Conservation (phyloP, 805 yeast genomes). For the Diddensiella transvaalensis region DNA sequence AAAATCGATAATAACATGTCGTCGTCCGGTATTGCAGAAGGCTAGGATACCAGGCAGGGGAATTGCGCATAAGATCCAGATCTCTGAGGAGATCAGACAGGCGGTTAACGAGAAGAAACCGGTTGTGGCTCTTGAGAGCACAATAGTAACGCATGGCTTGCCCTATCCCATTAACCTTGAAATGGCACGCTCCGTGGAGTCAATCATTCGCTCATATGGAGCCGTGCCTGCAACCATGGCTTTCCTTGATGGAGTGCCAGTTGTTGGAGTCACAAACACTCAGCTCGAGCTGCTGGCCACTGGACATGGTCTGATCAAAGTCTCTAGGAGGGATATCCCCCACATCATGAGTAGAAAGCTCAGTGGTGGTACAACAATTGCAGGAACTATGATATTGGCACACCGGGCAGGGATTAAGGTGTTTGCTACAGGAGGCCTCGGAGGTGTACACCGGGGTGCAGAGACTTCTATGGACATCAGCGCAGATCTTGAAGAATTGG, state of each 20-base stretch:
- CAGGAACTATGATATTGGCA: constrained; percentile 83
- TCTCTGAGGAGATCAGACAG: constrained; percentile 50
- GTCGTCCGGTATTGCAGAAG: too few species aligned
- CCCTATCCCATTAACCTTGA: constrained; percentile 73
- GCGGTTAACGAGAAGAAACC: constrained; percentile 60
- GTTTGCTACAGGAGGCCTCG: constrained; percentile 91
- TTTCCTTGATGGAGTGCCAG: constrained; percentile 65
- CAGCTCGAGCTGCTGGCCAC: constrained; percentile 53
- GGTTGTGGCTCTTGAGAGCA: constrained; percentile 78
- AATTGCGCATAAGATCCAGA: neutral
- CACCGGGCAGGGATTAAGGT: constrained; percentile 72
- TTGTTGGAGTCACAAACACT: constrained; percentile 53
- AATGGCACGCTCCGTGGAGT: constrained; percentile 71
- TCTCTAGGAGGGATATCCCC: constrained; percentile 78
- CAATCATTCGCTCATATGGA: constrained; percentile 53
- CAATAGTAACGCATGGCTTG: constrained; percentile 86
- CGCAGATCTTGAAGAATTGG: constrained; percentile 83
- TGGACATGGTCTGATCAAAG: constrained; percentile 44
- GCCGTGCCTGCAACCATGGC: constrained; percentile 86
- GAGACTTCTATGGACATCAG: constrained; percentile 73
- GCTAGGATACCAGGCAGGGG: constrained; percentile 2
- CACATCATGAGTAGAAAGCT: constrained; percentile 57
- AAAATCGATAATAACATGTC: too few species aligned
- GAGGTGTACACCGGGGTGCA: constrained; percentile 85
- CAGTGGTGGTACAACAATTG: constrained; percentile 88